Evolutionary conservation across 306 rosid genomes (phyloP).

Genomic region (Lotus japonicus): DNA sequence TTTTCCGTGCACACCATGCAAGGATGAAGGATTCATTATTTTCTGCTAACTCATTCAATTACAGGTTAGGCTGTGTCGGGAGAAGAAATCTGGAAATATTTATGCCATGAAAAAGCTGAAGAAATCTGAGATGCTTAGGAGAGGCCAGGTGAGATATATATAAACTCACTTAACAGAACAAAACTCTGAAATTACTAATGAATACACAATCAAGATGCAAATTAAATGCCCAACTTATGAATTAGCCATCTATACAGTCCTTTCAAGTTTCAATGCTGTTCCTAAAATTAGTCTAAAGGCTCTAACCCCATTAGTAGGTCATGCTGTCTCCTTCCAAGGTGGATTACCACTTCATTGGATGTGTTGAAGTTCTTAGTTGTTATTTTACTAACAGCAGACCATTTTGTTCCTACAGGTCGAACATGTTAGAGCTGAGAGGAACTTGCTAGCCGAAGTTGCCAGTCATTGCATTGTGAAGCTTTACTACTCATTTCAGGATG

Average conservation of each 20-base stretch:
- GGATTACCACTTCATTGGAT: conserved; percentile 18
- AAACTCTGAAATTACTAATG: conserved; percentile 7
- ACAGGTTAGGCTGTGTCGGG: conserved; percentile 96
- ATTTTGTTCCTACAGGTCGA: conserved; percentile 61
- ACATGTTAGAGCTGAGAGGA: conserved; percentile 98
- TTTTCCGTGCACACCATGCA: conserved; percentile 4
- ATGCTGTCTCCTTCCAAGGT: conserved; percentile 3
- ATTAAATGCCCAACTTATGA: not conserved
- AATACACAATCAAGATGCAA: conserved; percentile 8
- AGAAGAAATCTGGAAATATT: conserved; percentile 96
- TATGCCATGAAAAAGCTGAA: conserved; percentile 98
- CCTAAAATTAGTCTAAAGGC: conserved; percentile 1
- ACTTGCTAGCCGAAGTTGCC: conserved; percentile 97
- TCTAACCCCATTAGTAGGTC: not conserved
- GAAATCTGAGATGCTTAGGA: conserved; percentile 95
- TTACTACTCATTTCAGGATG: conserved; percentile 96
- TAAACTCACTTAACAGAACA: conserved; percentile 8
- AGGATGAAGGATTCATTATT: not conserved
- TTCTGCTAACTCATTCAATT: conserved; percentile 30
- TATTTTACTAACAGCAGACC: conserved; percentile 7
- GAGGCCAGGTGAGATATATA: conserved; percentile 85
- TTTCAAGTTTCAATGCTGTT: not conserved
- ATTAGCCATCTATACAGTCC: not conserved
- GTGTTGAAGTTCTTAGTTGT: conserved; percentile 15
- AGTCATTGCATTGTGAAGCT: conserved; percentile 97